These are phyloP conservation scores for Phialocephala subalpina DNA, from an alignment of 2,329 filamentous ascomycete genomes.

Conservation along the genomic window DNA sequence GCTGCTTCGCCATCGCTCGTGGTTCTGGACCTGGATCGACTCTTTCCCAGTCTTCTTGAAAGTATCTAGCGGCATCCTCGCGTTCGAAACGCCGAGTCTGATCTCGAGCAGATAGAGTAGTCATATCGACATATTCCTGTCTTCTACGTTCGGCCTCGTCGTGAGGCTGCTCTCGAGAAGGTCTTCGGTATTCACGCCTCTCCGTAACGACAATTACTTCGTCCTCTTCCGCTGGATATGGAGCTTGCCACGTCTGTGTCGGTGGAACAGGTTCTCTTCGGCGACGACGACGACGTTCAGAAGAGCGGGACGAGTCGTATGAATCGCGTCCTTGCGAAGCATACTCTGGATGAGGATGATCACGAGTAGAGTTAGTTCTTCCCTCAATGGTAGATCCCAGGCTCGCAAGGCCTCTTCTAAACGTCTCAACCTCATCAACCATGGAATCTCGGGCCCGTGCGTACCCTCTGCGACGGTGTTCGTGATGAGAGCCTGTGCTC, in stretches of 20 bases:
- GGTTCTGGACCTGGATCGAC: neutral
- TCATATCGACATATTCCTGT: slow-evolving; percentile 29
- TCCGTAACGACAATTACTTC: slow-evolving; percentile 29
- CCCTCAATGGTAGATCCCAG: neutral
- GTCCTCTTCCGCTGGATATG: slow-evolving; percentile 19
- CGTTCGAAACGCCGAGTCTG: slow-evolving; percentile 9
- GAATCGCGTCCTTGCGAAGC: slow-evolving; percentile 21
- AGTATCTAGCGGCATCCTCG: slow-evolving; percentile 32
- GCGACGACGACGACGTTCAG: slow-evolving; percentile 25
- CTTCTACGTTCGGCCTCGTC: slow-evolving; percentile 23
- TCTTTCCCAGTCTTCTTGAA: slow-evolving; percentile 31
- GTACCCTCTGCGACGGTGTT: neutral
- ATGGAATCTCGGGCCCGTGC: neutral
- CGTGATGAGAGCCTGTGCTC: neutral
- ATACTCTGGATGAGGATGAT: slow-evolving; percentile 11
- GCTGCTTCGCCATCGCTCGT: neutral
- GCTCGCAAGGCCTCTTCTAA: neutral
- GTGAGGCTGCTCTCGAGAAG: slow-evolving; percentile 9
- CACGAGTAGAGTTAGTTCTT: neutral
- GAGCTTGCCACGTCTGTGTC: slow-evolving; percentile 20
- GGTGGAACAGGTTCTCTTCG: slow-evolving; percentile 26
- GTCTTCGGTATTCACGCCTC: slow-evolving; percentile 25
- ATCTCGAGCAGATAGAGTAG: slow-evolving; percentile 11
- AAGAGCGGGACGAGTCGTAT: slow-evolving; percentile 18
- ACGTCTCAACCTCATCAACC: slow-evolving; percentile 5